phyloP scores from a whole-genome alignment of 768 basidiomycete genomes.

The Wakefieldia striispora region DNA sequence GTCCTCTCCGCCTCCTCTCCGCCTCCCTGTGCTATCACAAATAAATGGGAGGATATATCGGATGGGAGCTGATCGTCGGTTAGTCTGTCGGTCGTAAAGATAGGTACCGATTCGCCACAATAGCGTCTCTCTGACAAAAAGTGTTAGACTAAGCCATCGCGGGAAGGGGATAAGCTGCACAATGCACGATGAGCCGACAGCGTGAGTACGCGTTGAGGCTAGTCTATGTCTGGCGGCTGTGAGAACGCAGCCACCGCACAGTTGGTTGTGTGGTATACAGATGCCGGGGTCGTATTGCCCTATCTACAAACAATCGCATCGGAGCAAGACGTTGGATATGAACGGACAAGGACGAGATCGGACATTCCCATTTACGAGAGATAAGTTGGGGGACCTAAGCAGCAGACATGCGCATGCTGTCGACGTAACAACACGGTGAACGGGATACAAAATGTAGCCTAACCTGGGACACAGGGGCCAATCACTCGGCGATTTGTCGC shows the following conservation, averaged over 20 bases:
- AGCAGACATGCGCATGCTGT: conserved; percentile 15
- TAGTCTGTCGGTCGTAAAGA: conserved; percentile 15
- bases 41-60: conserved; percentile 3
- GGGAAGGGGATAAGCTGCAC: conserved; percentile 9
- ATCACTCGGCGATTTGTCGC: conserved; percentile 14
- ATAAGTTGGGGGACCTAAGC: conserved; percentile 3
- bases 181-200: conserved; percentile 10
- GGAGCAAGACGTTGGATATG: conserved; percentile 8
- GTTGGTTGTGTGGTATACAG: conserved; percentile 3
- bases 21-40: neutral
- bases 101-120: conserved; percentile 21
- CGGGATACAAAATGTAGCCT: conserved; percentile 5
- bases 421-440: conserved; percentile 26
- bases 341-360: conserved; percentile 14
- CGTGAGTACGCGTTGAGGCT: conserved; percentile 2
- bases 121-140: conserved; percentile 10
- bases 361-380: conserved; percentile 20
- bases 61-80: conserved; percentile 22
- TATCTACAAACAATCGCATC: conserved; percentile 2
- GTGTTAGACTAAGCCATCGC: conserved; percentile 12
- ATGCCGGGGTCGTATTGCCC: conserved; percentile 2
- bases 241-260: conserved; percentile 11
- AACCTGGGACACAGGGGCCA: conserved; percentile 19
- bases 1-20: conserved; percentile 3
- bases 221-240: conserved; percentile 6